Evolutionary conservation across 1,139 yeast genomes (phyloP).

Genomic region (Kluyveromyces marxianus): DNA sequence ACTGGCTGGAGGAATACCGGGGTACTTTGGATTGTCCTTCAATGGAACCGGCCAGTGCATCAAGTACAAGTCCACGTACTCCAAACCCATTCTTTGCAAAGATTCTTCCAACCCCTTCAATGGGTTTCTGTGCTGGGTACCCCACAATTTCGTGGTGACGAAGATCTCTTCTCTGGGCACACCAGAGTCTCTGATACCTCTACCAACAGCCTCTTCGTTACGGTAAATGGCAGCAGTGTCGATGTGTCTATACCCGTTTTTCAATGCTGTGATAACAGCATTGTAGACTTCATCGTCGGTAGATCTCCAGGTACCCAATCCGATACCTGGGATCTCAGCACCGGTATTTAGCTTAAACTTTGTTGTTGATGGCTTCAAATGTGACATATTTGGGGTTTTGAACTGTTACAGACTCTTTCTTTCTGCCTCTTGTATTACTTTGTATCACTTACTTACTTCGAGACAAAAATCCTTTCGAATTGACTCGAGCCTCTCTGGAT

Average conservation of each 20-base stretch:
- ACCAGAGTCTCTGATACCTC: constrained; percentile 56
- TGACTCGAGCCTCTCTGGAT: too few relatives aligned
- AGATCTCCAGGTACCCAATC: constrained; percentile 77
- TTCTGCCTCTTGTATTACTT: too few relatives aligned
- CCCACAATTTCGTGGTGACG: constrained; percentile 77
- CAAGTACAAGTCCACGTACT: constrained; percentile 75
- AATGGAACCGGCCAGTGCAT: constrained; percentile 82
- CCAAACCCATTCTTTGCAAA: constrained; percentile 59
- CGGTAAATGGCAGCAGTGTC: constrained; percentile 68
- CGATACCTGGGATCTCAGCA: constrained; percentile 55
- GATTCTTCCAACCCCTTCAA: constrained; percentile 54
- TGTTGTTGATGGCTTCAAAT: too few relatives aligned
- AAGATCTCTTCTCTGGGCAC: constrained; percentile 65
- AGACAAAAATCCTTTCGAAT: too few relatives aligned
- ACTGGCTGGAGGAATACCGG: constrained; percentile 32
- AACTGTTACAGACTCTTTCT: too few relatives aligned
- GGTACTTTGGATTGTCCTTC: constrained; percentile 37
- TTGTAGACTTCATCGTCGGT: constrained; percentile 50
- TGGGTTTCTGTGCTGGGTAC: constrained; percentile 54
- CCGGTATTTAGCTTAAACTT: constrained; percentile 53
- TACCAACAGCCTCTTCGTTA: constrained; percentile 65
- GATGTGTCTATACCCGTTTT: constrained; percentile 68
- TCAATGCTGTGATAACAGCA: constrained; percentile 56
- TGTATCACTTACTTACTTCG: too few relatives aligned
- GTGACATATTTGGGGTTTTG: too few relatives aligned